phyloP scores from a whole-genome alignment of 768 basidiomycete genomes.

The Mycena belliarum region DNA sequence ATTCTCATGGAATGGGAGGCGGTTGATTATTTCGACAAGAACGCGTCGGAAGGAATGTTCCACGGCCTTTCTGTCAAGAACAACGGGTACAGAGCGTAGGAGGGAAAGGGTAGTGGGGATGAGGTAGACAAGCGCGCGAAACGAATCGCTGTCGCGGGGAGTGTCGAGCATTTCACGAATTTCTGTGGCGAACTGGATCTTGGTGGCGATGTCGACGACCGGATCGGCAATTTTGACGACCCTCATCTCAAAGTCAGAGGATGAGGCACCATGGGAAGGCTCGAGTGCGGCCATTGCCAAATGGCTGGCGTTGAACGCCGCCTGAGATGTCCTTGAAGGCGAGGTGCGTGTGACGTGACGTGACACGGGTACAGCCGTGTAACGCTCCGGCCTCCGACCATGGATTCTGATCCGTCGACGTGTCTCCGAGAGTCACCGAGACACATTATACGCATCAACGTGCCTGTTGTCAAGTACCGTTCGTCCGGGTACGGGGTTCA shows the following conservation, averaged over 20 bases:
- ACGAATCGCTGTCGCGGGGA: constrained; percentile 71
- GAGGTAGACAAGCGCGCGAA: constrained; percentile 68
- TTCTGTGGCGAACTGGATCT: constrained; percentile 37
- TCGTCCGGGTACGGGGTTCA: no score
- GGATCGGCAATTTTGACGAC: constrained; percentile 18
- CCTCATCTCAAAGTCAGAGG: constrained; percentile 8
- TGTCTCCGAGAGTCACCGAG: no score
- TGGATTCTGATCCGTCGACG: no score
- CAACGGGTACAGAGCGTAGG: constrained; percentile 65
- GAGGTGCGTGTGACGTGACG: no score
- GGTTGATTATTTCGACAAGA: constrained; percentile 86
- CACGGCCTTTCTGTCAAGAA: constrained; percentile 62
- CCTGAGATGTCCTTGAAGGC: no score
- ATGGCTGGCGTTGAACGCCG: neutral
- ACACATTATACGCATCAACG: no score
- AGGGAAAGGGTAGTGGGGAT: constrained; percentile 75
- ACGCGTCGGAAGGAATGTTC: constrained; percentile 86
- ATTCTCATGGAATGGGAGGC: constrained; percentile 81
- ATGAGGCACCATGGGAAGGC: neutral
- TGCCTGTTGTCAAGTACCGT: no score
- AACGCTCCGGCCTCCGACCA: no score
- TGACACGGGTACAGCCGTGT: no score
- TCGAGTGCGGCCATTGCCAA: constrained; percentile 8
- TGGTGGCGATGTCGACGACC: constrained; percentile 4
- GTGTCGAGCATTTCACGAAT: constrained; percentile 82